phyloP scores from a whole-genome alignment of 139 green algal species.

The Chlorella ohadii region DNA sequence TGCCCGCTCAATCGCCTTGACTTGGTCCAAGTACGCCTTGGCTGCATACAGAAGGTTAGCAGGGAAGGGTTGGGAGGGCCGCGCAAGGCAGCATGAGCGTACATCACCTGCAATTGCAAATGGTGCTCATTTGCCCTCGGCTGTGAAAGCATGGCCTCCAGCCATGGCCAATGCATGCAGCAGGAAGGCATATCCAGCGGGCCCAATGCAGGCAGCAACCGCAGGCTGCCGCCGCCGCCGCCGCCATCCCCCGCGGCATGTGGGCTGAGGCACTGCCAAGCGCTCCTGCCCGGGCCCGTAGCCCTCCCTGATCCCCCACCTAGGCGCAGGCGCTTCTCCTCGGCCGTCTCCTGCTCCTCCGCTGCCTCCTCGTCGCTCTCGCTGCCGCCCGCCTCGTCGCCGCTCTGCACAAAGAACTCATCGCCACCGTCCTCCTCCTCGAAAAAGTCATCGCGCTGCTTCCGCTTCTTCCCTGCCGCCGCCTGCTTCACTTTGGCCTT shows the following conservation, averaged over 20 bases:
- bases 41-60: constrained; percentile 61
- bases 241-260: neutral
- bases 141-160: no score
- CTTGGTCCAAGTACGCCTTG: constrained; percentile 72
- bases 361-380: constrained; percentile 55
- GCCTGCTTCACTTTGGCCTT: neutral
- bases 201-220: neutral
- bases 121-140: no score
- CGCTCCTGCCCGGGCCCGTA: no score
- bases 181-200: neutral
- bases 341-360: constrained; percentile 76
- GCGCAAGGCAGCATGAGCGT: no score
- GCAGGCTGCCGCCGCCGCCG: neutral
- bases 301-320: constrained; percentile 43
- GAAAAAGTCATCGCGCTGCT: constrained; percentile 47
- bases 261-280: neutral
- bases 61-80: neutral
- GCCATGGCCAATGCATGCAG: neutral
- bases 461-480: constrained; percentile 37
- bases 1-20: constrained; percentile 52
- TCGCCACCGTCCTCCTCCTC: constrained; percentile 48
- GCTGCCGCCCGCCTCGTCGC: constrained; percentile 45
- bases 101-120: no score
- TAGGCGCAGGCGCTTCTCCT: constrained; percentile 83
- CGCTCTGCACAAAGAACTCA: constrained; percentile 51